Base-by-base conservation (phyloP, 2,329 filamentous ascomycete genomes). In the Trichoderma sp. region DNA sequence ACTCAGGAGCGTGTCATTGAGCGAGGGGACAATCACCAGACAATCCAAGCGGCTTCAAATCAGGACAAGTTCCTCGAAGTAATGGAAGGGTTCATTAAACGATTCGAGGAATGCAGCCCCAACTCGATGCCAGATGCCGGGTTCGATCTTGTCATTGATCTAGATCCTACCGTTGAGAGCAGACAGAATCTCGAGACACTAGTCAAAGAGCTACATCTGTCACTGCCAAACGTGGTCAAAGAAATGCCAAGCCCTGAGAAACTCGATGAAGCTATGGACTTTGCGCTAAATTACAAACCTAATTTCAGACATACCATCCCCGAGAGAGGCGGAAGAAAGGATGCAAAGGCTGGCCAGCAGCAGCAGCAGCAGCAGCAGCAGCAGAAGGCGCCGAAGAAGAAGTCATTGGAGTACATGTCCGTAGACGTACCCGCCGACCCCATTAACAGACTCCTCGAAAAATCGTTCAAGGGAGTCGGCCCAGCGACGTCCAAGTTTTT, bases 1-100 rank as follows among this genome's bases (percentile, higher is more conserved):
- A 97, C 94, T 1, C 90, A 88, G 68, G 86, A 90, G 71, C 90
- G 96, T 60, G 93, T 99, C 0, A 82, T 97, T 24, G 86, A 88
- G 6, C 91, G 96, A 26, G 96, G 96, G 16, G 94, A 99, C 79
- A 98, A 98, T 76, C 96, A 99, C 78, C 96, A 99, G 81, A 99
- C 96, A 0, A 98, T 99, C 70, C 94, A 96, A 75, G 94, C 95
- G 13, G 91, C 88, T 56, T 91, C 92, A 68, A 87, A 91, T 55
- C 80, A 84, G 58, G 81, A 85, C 21, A 95, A 97, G 78, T 92
- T 96, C 67, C 84, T 96, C 58, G 87, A 88, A 5, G 97, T 99
- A 74, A 98, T 99, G 96, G 92, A 97, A 74, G 93, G 93, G 3
- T 99, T 99, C 80, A 85, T 99, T 72, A 80, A 87, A 14, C 89